Evolutionary conservation across 2,329 filamentous ascomycete genomes (phyloP), one percentile per base, ranked within the genome.

Genomic region (Botrytis elliptica): DNA sequence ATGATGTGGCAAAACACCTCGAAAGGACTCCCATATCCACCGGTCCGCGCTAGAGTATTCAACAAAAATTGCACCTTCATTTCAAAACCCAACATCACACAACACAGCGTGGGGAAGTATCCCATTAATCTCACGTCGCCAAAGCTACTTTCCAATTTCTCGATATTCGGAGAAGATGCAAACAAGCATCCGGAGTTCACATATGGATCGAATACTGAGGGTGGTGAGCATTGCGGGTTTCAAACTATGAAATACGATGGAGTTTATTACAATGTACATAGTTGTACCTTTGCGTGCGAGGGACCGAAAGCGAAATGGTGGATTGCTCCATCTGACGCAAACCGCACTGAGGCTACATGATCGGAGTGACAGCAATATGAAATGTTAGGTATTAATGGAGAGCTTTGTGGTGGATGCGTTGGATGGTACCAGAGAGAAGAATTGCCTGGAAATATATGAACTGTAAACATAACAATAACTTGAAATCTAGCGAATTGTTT

Each of bases 371-470:
- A 20, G 44, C 6, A 14, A 49, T 18, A 18, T 20, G 12, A 25
- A n/a, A 18, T 14, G 25, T 36, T 38, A 12, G 6, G 2, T 22
- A 25, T 36, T 3, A 16, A 0, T 36, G 10, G 1, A 46, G 4
- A 55, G n/a, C 0, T 7, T 5, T 18, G n/a, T 20, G 22, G 8
- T 20, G 46, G 14, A 52, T 52, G 3, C 3, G 36, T 0, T 52
- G 1, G 14, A 10, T 0, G 2, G 3, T 4, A 40, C 8, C 7
- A 20, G 33, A 8, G 33, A 55, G 8, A 10, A 20, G 22, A 5
- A 33, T 2, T 14, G 20, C 10, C 25, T 4, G 5, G 8, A 29
- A 42, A 16, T 40, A 0, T 1, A 1, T 14, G 16, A 68, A 18
- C 16, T 14, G 10, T 4, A 20, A n/a, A n/a, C 3, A 29, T 22